Base-by-base conservation (phyloP, 768 basidiomycete species). In the Boletus subparvulus region DNA sequence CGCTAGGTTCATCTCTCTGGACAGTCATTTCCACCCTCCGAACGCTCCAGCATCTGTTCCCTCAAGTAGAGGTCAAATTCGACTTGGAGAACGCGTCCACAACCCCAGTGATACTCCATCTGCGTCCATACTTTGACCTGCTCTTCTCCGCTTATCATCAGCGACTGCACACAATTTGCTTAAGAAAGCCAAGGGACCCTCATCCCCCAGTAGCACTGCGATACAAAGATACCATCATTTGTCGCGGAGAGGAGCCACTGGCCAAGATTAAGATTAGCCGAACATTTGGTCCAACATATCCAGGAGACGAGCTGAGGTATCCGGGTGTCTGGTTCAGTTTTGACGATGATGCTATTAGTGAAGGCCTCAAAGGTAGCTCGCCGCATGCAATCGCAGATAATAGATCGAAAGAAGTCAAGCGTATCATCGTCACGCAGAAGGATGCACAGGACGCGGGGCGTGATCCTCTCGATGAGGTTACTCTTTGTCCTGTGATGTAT, bases 281-380 rank as follows among this genome's bases (percentile, higher is more conserved):
- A 40, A 83, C 81, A 16, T 92, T 94, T 71, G 91, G 91, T 3
- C 92, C 91, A 2, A 93, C 91, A 1, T 93, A 92, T 69, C 83
- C 87, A 12, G 82, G 82, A 28, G 87, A 91, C 55, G 86, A 88
- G 61, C 72, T 92, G 61, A 82, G 81, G 42, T 94, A 92, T 72
- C 92, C 91, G 3, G 91, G 91, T 0, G 77, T 93, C 35, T 87
- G 85, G 81, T 94, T 94, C 67, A 84, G 84, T 61, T 93, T 93
- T 60, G 88, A 90, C 42, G 90, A 91, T 50, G 91, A 92, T 62
- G 73, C 74, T 4, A 74, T 85, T 48, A 71, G 74, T 1, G 86
- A 88, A 55, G 77, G 80, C 7, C 62, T 80, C 59, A 86, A 84
- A 65, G 74, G 74, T n/a, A 65, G 66, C 42, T 52, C 67, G 11